These are phyloP conservation scores for Groenewaldozyma auringiensis DNA, from an alignment of 1,139 yeast genomes.

Conservation along the genomic window DNA sequence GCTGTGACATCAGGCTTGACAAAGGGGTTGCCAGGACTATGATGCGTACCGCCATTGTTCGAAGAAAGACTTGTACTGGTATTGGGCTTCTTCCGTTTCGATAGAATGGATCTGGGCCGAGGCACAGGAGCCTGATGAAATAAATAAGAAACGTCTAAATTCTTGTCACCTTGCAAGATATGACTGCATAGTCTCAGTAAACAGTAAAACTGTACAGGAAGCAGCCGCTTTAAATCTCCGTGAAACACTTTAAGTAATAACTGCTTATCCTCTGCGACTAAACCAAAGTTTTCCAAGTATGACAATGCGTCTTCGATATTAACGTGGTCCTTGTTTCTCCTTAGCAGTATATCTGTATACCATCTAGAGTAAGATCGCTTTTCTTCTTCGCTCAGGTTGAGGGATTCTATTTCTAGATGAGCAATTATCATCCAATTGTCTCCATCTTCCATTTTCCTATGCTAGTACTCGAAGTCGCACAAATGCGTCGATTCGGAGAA, in stretches of 20 bases:
- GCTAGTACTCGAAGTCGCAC: too few species aligned
- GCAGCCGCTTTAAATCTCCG: slow-evolving; percentile 26
- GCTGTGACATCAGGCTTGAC: slow-evolving; percentile 14
- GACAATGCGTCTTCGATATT: slow-evolving; percentile 31
- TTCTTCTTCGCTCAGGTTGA: slow-evolving; percentile 35
- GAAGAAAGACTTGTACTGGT: not conserved
- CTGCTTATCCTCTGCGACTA: slow-evolving; percentile 27
- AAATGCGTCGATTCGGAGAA: too few species aligned
- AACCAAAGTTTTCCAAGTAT: slow-evolving; percentile 36
- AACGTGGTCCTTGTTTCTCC: slow-evolving; percentile 32
- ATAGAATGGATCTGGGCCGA: slow-evolving; percentile 31
- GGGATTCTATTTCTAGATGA: slow-evolving; percentile 22
- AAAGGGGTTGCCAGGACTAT: slow-evolving; percentile 24
- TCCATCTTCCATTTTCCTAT: slow-evolving; percentile 1
- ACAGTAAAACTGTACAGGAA: slow-evolving; percentile 36
- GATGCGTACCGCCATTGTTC: slow-evolving; percentile 6
- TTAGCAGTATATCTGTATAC: slow-evolving; percentile 36
- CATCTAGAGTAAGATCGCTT: slow-evolving; percentile 36
- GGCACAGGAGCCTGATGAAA: slow-evolving; percentile 31
- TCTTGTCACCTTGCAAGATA: slow-evolving; percentile 26
- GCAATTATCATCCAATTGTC: slow-evolving; percentile 6
- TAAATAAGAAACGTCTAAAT: slow-evolving; percentile 11
- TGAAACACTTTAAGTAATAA: slow-evolving; percentile 24
- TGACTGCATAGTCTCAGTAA: slow-evolving; percentile 35
- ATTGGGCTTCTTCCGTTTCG: slow-evolving; percentile 25